Percentiles rank a stretch among this genome's conserved stretches.
phyloP scores from a whole-genome alignment of 495 filamentous ascomycete genomes.

The Aspergillus nanangensis region DNA sequence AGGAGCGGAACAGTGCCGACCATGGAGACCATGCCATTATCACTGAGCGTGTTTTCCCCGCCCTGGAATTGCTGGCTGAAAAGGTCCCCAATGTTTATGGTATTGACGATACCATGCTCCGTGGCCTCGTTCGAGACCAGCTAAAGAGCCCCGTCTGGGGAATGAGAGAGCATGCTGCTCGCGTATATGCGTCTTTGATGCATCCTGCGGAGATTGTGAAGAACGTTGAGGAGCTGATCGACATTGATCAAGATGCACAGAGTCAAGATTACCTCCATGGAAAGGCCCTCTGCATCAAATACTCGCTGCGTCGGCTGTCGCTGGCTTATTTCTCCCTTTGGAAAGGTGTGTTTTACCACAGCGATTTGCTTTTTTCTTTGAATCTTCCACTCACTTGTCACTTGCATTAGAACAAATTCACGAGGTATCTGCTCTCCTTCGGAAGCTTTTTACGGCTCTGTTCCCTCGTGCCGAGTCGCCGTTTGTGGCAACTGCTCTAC shows the following conservation, averaged over 20 bases:
- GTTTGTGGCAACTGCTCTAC: constrained; percentile 31
- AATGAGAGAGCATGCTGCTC: constrained; percentile 84
- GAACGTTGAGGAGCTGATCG: constrained; percentile 46
- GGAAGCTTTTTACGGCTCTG: constrained; percentile 20
- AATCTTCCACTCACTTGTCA: background rate
- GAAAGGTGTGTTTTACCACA: constrained; percentile 24
- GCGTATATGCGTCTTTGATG: constrained; percentile 67
- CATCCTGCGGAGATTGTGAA: constrained; percentile 45
- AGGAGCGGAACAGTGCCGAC: constrained; percentile 24
- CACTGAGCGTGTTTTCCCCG: constrained; percentile 78
- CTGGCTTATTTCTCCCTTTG: constrained; percentile 28
- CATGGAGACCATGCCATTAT: constrained; percentile 41
- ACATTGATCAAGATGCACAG: constrained; percentile 18
- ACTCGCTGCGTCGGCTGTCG: constrained; percentile 40
- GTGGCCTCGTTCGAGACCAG: constrained; percentile 31
- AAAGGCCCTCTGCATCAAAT: constrained; percentile 46
- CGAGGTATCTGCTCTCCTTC: constrained; percentile 21
- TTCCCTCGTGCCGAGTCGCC: constrained; percentile 33
- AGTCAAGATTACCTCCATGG: constrained; percentile 65
- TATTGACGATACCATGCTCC: constrained; percentile 28
- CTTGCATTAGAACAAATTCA: constrained; percentile 32
- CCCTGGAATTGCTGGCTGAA: constrained; percentile 71
- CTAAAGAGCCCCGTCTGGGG: constrained; percentile 79
- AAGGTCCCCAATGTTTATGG: constrained; percentile 34
- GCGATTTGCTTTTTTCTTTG: background rate